Conservation (phyloP, 495 filamentous ascomycete species). For the Hyaloscypha variabilis region DNA sequence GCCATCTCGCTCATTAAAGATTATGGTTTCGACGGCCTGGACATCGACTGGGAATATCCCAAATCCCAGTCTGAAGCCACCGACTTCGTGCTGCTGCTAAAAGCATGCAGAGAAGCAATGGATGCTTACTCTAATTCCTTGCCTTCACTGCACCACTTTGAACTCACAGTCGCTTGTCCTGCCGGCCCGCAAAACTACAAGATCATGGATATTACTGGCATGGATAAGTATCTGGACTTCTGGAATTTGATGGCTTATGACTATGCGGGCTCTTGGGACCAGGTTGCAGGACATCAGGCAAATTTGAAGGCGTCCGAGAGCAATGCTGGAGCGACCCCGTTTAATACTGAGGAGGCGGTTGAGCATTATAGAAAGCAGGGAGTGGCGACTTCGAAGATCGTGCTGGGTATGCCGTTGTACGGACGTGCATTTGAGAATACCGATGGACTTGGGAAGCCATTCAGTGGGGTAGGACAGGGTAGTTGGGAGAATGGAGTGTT, state of each 20-base stretch:
- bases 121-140: conserved; percentile 59
- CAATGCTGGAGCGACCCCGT: conserved; percentile 69
- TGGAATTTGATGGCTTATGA: conserved; percentile 91
- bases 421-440: conserved; percentile 84
- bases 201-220: conserved; percentile 70
- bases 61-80: conserved; percentile 62
- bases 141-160: conserved; percentile 61
- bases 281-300: conserved; percentile 73
- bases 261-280: conserved; percentile 79
- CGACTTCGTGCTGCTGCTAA: conserved; percentile 75
- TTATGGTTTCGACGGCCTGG: conserved; percentile 58
- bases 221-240: conserved; percentile 87
- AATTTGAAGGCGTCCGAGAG: conserved; percentile 65
- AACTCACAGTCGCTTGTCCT: conserved; percentile 77
- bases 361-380: conserved; percentile 67
- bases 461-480: conserved; percentile 72
- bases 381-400: conserved; percentile 68
- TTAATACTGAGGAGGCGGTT: conserved; percentile 70
- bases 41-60: conserved; percentile 69
- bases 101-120: conserved; percentile 61
- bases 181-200: conserved; percentile 72
- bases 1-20: conserved; percentile 71
- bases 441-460: conserved; percentile 69
- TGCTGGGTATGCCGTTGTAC: conserved; percentile 91
- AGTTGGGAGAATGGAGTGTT: conserved; percentile 87